Evolutionary conservation across 768 basidiomycete species (phyloP).

Genomic region (Rhizopogon roseolus): DNA sequence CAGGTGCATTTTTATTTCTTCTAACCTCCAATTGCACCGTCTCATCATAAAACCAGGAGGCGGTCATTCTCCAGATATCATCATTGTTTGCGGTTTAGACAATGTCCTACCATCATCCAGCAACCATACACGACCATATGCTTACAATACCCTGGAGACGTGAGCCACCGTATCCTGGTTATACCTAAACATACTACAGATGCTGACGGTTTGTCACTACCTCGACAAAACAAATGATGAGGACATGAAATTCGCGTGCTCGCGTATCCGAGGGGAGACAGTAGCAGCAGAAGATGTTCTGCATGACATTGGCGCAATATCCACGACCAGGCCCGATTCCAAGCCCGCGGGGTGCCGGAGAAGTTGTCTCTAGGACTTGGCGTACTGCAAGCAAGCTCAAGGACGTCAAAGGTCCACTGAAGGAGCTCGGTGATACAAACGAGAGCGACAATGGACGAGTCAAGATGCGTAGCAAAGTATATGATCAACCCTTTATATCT

Average conservation of each 20-base stretch:
- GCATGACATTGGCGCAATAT: slow-evolving; percentile 89
- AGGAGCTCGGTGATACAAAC: slow-evolving; percentile 43
- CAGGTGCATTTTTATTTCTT: slow-evolving; percentile 43
- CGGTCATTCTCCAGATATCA: slow-evolving; percentile 97
- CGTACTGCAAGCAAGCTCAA: slow-evolving; percentile 95
- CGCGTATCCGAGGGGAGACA: slow-evolving; percentile 93
- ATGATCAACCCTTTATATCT: slow-evolving; percentile 89
- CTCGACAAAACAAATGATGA: slow-evolving; percentile 88
- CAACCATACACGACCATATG: slow-evolving; percentile 92
- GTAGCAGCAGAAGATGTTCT: slow-evolving; percentile 97
- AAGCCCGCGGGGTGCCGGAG: slow-evolving; percentile 98
- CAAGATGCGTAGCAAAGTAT: slow-evolving; percentile 95
- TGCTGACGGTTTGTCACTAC: slow-evolving; percentile 99
- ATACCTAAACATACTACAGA: slow-evolving; percentile 43
- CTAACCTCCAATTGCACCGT: not conserved
- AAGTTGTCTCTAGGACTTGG: slow-evolving; percentile 92
- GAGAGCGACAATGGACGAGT: slow-evolving; percentile 70
- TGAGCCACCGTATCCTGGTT: slow-evolving; percentile 20
- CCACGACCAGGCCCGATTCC: slow-evolving; percentile 94
- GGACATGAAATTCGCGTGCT: slow-evolving; percentile 94
- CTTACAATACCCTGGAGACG: slow-evolving; percentile 93
- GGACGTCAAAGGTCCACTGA: slow-evolving; percentile 69
- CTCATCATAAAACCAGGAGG: slow-evolving; percentile 47
- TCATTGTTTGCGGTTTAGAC: slow-evolving; percentile 82
- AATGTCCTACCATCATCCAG: slow-evolving; percentile 97